These are phyloP conservation scores for Handroanthus guayacan DNA, from an alignment of 257 asterid species.

Conservation along the genomic window DNA sequence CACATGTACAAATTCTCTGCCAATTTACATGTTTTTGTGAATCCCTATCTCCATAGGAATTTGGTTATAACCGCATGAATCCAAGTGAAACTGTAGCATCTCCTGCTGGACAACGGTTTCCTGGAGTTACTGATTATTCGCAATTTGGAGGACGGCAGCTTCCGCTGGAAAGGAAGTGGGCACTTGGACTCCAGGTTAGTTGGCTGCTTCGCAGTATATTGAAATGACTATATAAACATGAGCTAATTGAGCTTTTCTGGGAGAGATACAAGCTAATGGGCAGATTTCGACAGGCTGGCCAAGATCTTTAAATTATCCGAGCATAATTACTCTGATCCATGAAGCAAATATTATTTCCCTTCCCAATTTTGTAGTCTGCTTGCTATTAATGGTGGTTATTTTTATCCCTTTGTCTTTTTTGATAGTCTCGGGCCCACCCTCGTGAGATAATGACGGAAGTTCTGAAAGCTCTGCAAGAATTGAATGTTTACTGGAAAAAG, in stretches of 20 bases:
- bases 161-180: constrained; percentile 82
- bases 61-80: constrained; percentile 50
- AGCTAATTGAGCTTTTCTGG: not conserved
- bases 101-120: constrained; percentile 62
- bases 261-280: constrained; percentile 15
- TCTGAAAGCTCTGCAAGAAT: constrained; percentile 82
- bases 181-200: constrained; percentile 96
- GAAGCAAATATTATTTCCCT: not conserved
- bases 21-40: constrained; percentile 14
- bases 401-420: constrained; percentile 32
- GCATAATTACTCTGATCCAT: not conserved
- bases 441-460: constrained; percentile 96
- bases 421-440: constrained; percentile 89
- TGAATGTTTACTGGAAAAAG: constrained; percentile 85
- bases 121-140: constrained; percentile 66
- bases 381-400: constrained; percentile 9
- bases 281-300: not conserved
- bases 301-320: not conserved
- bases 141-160: constrained; percentile 72
- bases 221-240: constrained; percentile 2
- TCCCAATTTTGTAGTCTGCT: not conserved
- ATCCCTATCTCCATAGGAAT: constrained; percentile 50
- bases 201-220: constrained; percentile 32
- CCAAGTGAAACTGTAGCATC: constrained; percentile 60
- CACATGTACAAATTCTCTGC: constrained; percentile 1